Conservation (phyloP, 1,139 yeast genomes). For the Suhomyces terraborum region DNA sequence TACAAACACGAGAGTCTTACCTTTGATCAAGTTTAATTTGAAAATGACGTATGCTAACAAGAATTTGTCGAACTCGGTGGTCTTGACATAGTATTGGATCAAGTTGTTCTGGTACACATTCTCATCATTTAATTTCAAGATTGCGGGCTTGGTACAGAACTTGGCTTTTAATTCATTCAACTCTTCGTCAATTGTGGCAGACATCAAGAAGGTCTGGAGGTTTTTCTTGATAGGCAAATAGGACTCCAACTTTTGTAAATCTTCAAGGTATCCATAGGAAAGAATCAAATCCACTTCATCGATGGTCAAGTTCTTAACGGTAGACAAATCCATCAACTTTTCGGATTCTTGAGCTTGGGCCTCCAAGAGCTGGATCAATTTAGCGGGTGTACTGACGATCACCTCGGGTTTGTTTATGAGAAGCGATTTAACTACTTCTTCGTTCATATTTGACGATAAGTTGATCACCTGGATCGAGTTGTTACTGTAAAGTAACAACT, state of each 20-base stretch:
- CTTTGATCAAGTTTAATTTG: conserved; percentile 84
- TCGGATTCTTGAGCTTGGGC: conserved; percentile 37
- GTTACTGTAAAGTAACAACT: conserved; percentile 70
- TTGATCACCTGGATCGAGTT: conserved; percentile 68
- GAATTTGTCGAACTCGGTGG: conserved; percentile 90
- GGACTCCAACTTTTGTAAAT: conserved; percentile 64
- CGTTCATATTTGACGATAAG: conserved; percentile 71
- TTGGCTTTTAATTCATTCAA: conserved; percentile 70
- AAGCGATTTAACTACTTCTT: conserved; percentile 69
- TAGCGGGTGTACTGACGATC: conserved; percentile 85
- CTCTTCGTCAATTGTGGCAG: conserved; percentile 92
- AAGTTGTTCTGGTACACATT: conserved; percentile 58
- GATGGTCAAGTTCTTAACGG: conserved; percentile 72
- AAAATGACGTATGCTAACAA: conserved; percentile 86
- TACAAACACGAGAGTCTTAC: conserved; percentile 88
- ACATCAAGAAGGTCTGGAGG: conserved; percentile 90
- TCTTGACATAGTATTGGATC: conserved; percentile 82
- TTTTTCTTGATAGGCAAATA: conserved; percentile 71
- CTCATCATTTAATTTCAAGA: conserved; percentile 74
- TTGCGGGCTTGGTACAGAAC: conserved; percentile 86
- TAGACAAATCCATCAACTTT: conserved; percentile 47
- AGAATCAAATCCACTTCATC: conserved; percentile 95
- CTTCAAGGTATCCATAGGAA: conserved; percentile 90
- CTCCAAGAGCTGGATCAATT: conserved; percentile 62
- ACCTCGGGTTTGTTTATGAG: conserved; percentile 77